Percentiles rank a stretch among this genome's conserved stretches.
These are phyloP conservation scores for Penicillium psychrofluorescens DNA, from an alignment of 495 filamentous ascomycete genomes.

Conservation along the genomic window DNA sequence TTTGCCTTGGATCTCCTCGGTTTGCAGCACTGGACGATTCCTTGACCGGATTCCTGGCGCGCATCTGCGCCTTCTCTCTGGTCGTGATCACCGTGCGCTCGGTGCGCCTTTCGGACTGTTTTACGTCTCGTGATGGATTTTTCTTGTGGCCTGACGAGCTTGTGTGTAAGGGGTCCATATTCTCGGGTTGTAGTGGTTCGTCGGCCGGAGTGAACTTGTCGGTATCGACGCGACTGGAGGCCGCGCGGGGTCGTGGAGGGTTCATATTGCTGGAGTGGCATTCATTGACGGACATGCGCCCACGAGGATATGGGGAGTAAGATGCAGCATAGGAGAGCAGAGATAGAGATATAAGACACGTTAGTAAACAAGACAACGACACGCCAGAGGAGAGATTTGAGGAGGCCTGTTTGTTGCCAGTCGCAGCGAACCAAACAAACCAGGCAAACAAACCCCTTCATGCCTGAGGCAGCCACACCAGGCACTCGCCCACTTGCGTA, in stretches of 20 bases:
- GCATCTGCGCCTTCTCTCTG: slow-evolving; percentile 49
- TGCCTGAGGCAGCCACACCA: slow-evolving; percentile 24
- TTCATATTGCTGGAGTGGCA: slow-evolving; percentile 37
- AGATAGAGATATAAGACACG: not conserved
- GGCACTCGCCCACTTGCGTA: slow-evolving; percentile 39
- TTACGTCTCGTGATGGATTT: slow-evolving; percentile 27
- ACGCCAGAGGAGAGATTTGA: no score
- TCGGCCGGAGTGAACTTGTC: slow-evolving; percentile 26
- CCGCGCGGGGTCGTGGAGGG: slow-evolving; percentile 40
- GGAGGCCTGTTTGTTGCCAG: no score
- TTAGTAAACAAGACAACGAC: not conserved
- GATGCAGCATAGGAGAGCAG: slow-evolving; percentile 14
- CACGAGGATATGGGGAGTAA: slow-evolving; percentile 11
- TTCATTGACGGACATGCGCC: slow-evolving; percentile 42
- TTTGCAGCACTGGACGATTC: slow-evolving; percentile 38
- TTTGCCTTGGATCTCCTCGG: slow-evolving; percentile 34
- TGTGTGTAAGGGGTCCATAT: slow-evolving; percentile 27
- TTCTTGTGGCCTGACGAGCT: slow-evolving; percentile 30
- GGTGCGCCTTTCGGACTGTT: slow-evolving; percentile 27
- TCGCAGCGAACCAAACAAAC: not conserved
- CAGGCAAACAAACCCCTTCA: slow-evolving; percentile 8
- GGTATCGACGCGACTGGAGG: slow-evolving; percentile 38
- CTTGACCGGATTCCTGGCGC: slow-evolving; percentile 57
- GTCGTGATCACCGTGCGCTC: slow-evolving; percentile 51
- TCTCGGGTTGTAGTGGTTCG: slow-evolving; percentile 24